Percentiles rank a stretch among this genome's conserved stretches.
Conservation (phyloP, 306 rosid genomes). For the Begonia peltatifolia region DNA sequence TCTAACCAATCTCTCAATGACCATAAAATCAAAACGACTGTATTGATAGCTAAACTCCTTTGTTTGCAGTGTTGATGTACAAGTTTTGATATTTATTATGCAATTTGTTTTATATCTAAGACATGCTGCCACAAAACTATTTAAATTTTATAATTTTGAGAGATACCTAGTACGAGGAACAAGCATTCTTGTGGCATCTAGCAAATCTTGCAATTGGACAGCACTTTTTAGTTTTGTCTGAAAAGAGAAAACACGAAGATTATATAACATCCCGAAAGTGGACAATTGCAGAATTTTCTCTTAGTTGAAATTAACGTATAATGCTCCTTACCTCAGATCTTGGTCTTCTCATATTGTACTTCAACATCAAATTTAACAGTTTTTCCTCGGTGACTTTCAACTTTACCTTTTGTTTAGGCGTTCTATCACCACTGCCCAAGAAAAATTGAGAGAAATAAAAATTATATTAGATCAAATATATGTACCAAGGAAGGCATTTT, state of each 20-base stretch:
- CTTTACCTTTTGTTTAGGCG: constrained; percentile 98
- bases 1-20: no score
- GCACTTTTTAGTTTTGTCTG: constrained; percentile 98
- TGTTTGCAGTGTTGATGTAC: no score
- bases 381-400: constrained; percentile 92
- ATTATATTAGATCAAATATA: constrained; percentile 4
- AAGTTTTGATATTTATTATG: no score
- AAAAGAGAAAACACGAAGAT: constrained; percentile 13
- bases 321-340: constrained; percentile 54
- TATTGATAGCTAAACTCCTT: no score
- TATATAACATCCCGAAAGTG: constrained; percentile 11
- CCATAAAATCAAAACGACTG: no score
- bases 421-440: constrained; percentile 89
- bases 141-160: constrained; percentile 1
- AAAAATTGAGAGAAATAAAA: constrained; percentile 14
- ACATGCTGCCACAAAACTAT: not conserved
- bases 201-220: constrained; percentile 87
- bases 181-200: constrained; percentile 91
- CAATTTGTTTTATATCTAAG: no score
- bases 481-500: not conserved
- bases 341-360: constrained; percentile 94
- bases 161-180: constrained; percentile 84
- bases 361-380: constrained; percentile 70
- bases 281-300: not conserved
- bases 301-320: constrained; percentile 6